Evolutionary conservation across 2,329 filamentous ascomycete genomes (phyloP), one percentile per base, ranked within the genome.

Genomic region (Fusarium nurragi): DNA sequence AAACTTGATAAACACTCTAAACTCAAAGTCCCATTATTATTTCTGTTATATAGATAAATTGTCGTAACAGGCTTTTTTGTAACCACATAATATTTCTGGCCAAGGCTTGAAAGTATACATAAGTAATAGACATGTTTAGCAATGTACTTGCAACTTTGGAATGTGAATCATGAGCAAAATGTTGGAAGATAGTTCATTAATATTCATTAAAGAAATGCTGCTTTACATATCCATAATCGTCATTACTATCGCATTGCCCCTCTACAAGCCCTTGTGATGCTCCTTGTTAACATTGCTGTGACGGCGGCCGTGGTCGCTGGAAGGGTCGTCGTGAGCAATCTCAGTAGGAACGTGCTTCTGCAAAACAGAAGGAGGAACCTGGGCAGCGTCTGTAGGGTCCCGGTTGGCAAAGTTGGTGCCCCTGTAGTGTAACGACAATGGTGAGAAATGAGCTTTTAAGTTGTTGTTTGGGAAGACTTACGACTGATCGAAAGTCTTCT

Each of bases 301-400:
- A 30, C 85, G 75, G 34, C 79, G 76, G 26, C 75, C 76, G 3
- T 79, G 82, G 13, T 80, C 77, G 49, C 86, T 80, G 1, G 49
- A 32, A 6, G 69, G 63, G 36, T 85, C 79, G 2, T 73, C 78
- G 49, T 86, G 83, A 41, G 77, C 74, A n/a, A 84, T 71, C 2
- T 70, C 50, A 1, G 84, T 81, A 3, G 75, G 84, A 34, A 85
- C 60, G 41, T 81, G 78, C 67, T 81, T 75, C 45, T 77, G 76
- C 58, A 88, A 41, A 1, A 83, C 80, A 3, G 84, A 87, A 6
- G 85, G 85, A 2, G 85, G 84, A 0, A 86, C 84, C 69, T 87
- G 84, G 0, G 85, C 77, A 2, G 85, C 84, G 61, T 87, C 85
- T 18, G 79, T 83, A 5, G 84, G 84, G 43, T 87, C 84, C 60